phyloP scores from a whole-genome alignment of 306 rosid genomes.

The Medicago lupulina region DNA sequence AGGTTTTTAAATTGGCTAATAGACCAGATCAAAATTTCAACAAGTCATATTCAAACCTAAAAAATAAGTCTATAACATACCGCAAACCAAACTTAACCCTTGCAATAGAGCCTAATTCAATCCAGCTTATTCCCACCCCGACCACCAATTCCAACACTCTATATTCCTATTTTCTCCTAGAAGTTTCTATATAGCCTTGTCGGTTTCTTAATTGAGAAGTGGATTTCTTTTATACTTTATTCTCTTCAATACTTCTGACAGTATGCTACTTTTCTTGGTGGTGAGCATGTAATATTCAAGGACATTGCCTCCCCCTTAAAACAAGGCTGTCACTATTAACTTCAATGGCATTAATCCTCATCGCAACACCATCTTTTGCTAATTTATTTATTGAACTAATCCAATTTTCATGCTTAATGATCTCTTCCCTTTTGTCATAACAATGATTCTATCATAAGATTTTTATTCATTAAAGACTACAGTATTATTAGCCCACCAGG shows the following conservation, averaged over 20 bases:
- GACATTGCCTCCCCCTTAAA: background rate
- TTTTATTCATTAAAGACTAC: conserved; percentile 45
- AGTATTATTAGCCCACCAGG: conserved; percentile 38
- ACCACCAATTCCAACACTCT: background rate
- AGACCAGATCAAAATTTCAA: too few relatives aligned
- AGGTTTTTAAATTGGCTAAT: too few relatives aligned
- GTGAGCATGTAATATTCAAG: background rate
- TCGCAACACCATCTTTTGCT: conserved; percentile 61
- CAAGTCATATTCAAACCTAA: too few relatives aligned
- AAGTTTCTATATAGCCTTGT: background rate
- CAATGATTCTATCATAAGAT: conserved; percentile 54
- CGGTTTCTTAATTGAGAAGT: background rate
- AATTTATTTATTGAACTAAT: conserved; percentile 49
- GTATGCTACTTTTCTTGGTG: background rate
- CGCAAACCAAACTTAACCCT: too few relatives aligned
- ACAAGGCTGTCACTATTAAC: background rate
- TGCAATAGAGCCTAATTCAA: too few relatives aligned
- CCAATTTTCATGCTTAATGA: conserved; percentile 55
- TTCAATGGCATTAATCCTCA: conserved; percentile 59
- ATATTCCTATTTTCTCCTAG: background rate
- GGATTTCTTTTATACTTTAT: background rate
- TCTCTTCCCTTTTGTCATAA: conserved; percentile 44
- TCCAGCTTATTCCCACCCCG: too few relatives aligned
- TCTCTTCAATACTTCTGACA: background rate
- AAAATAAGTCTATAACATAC: too few relatives aligned